These are phyloP conservation scores for Cryptococcus sp. DNA, from an alignment of 1,284 basidiomycete genomes.

Conservation along the genomic window DNA sequence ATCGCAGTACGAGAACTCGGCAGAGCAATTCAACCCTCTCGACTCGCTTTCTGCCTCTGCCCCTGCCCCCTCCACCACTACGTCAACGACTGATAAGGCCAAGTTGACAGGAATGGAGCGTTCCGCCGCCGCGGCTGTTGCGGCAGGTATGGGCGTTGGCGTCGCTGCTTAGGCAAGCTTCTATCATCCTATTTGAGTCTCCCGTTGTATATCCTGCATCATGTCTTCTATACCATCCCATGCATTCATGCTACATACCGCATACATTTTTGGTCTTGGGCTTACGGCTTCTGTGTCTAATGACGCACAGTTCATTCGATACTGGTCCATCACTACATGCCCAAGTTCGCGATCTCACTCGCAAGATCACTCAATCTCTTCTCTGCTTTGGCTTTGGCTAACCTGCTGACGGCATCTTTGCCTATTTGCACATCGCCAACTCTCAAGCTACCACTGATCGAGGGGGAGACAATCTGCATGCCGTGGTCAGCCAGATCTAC, in stretches of 20 bases:
- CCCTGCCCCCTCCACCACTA: too few relatives aligned
- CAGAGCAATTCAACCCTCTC: conserved; percentile 78
- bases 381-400: conserved; percentile 46
- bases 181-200: neutral
- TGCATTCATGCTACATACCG: neutral
- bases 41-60: conserved; percentile 54
- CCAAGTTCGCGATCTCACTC: conserved; percentile 42
- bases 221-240: neutral
- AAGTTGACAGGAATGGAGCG: conserved; percentile 53
- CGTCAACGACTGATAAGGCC: conserved; percentile 18
- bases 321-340: too few relatives aligned
- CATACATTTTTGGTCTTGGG: neutral
- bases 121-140: conserved; percentile 42
- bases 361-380: conserved; percentile 50
- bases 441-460: conserved; percentile 39
- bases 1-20: conserved; percentile 79
- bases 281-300: neutral
- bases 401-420: conserved; percentile 32
- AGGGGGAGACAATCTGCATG: conserved; percentile 42
- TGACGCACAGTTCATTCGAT: too few relatives aligned
- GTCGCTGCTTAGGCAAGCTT: neutral
- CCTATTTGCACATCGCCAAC: conserved; percentile 43
- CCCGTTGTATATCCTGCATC: conserved; percentile 12
- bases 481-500: neutral
- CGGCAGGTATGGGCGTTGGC: conserved; percentile 30